Evolutionary conservation across 2,329 filamentous ascomycete genomes (phyloP).

Genomic region (Sporothrix globosa): DNA sequence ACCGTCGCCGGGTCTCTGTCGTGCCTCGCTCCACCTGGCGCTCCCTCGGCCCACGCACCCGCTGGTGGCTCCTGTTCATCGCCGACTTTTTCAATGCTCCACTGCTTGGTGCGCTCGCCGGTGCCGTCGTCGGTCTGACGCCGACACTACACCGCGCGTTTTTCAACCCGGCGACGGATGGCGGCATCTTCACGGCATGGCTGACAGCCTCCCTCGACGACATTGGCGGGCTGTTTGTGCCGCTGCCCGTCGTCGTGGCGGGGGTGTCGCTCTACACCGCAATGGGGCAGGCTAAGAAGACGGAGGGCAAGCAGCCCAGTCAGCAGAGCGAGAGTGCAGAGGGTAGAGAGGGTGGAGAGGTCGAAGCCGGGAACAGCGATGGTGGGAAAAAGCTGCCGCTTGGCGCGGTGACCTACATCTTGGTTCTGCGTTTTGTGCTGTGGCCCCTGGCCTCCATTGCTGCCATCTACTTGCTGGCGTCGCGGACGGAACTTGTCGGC

Average conservation of each 20-base stretch:
- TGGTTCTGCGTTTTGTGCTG: constrained; percentile 60
- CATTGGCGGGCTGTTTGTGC: constrained; percentile 65
- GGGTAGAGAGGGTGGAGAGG: constrained; percentile 30
- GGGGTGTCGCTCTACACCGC: constrained; percentile 66
- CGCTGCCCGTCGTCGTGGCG: constrained; percentile 66
- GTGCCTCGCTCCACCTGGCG: constrained; percentile 41
- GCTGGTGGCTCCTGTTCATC: constrained; percentile 46
- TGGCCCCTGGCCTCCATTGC: constrained; percentile 63
- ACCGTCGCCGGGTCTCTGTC: constrained; percentile 39
- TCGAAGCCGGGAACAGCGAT: constrained; percentile 34
- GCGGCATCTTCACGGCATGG: constrained; percentile 69
- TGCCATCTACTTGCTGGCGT: constrained; percentile 58
- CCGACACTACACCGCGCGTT: constrained; percentile 64
- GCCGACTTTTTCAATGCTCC: constrained; percentile 63
- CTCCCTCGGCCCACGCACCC: constrained; percentile 38
- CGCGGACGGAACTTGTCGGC: constrained; percentile 54
- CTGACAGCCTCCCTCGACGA: constrained; percentile 64
- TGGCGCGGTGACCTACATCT: constrained; percentile 54
- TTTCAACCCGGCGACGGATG: constrained; percentile 60
- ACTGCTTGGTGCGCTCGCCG: constrained; percentile 62
- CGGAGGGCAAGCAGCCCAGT: background rate
- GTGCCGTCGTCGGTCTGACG: constrained; percentile 62
- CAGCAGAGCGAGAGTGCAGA: constrained; percentile 38
- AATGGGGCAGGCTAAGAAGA: constrained; percentile 47
- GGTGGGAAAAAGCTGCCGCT: constrained; percentile 50